Evolutionary conservation across 805 yeast genomes (phyloP), one percentile per base, ranked within the genome.

Genomic region (Tetrapisispora taiwanensis): DNA sequence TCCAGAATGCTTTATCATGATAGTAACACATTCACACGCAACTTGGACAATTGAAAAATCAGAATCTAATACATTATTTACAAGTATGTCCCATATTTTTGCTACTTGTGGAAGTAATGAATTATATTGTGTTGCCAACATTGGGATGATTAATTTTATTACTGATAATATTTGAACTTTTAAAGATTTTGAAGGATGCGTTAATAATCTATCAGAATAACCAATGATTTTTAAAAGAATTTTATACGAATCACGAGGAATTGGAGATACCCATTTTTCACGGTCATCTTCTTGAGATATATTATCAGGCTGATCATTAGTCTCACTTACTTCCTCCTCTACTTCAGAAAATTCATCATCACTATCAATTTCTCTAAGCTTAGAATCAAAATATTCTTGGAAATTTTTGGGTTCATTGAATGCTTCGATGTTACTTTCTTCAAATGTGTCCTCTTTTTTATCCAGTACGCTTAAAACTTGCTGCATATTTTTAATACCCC

Each of bases 151-250:
- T 15, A 65, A 59, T 6, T 60, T 52, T 17, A 74, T 57, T 1
- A 84, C 70, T 28, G 62, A 67, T 43, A 89, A 58, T 6, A 87
- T 71, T 47, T 77, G 80, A 3, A 73, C 57, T 36, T 76, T 72
- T 27, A 90, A 60, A 3, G 70, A 62, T 2, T 71, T 60, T 0
- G 94, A 81, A 1, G 76, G 74, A 52, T 84, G 92, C 2, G 85
- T 78, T 31, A 86, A 63, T 26, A 76, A 69, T 46, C 85, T 67
- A 43, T 84, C 83, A 7, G 90, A 81, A 57, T 87, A 85, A 6
- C 69, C 73, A 43, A 78, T 68, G 3, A 90, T 78, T 44, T 76
- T 75, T 36, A 78, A 75, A 1, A 84, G 63, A 2, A 80, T 65
- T 33, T 63, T 58, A 59, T 85, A 90, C 0, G 82, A 65, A 2